Evolutionary conservation across 805 yeast species (phyloP), one percentile per base, ranked within the genome.

Genomic region (Aciculoconidium aculeatum): DNA sequence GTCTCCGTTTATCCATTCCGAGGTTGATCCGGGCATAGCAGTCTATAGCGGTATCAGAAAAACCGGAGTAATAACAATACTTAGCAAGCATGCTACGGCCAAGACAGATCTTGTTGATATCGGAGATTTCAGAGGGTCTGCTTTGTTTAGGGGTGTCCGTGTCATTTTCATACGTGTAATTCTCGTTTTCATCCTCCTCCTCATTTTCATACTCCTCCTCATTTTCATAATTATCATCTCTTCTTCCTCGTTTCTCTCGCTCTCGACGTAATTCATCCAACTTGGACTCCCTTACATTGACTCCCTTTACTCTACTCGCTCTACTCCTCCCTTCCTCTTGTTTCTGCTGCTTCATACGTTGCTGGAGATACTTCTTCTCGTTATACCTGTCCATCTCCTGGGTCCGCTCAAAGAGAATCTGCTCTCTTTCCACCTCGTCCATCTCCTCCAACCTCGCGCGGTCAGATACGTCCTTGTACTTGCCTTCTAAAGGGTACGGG

Each of bases 401-500:
- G 6, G 85, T 75, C 57, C 99, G 84, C 33, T 90, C 97, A 45
- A 85, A 92, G 32, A 92, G 70, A 32, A 87, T 75, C 44, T 82
- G 79, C 63, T 92, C 98, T 49, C 97, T 80, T 47, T 84, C 84
- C 54, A 92, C 75, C 65, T 92, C 98, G 32, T 90, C 94, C 77
- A 92, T 70, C 27, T 69, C 77, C 47, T 83, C 61, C 42, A 73
- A 63, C 31, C 64, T 55, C 1, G 61, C 75, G 36, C 84, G 72
- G 57, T 92, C 99, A 6, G 63, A 67, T 31, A 77, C 95, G 55
- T 87, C 80, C 46, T 78, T 83, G 63, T 79, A 92, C 48, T 85
- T 86, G 6, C 95, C 95, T 49, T 87, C 96, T 31, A 90, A 58
- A 2, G 98, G 98, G 52, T 88, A 92, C 7, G 97, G 98, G 46